Conservation (phyloP, 75 land plant species). For the Pseudotsuga menziesii region DNA sequence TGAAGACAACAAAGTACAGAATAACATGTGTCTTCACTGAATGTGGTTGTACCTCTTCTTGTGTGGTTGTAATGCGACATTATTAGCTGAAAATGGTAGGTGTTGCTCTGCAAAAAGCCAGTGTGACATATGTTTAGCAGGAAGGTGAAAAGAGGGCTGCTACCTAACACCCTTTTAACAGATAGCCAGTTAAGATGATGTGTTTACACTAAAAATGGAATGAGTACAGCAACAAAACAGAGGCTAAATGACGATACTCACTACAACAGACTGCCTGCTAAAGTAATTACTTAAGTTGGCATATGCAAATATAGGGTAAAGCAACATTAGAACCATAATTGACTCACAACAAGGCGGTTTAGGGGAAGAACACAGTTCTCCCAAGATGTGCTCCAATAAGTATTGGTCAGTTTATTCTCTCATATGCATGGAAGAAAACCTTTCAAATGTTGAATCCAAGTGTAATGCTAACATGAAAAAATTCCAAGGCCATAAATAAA, state of each 20-base stretch:
- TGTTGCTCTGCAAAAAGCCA: conserved; percentile 7
- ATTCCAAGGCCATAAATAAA: neutral
- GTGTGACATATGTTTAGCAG: conserved; percentile 1
- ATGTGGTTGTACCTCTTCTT: conserved; percentile 6
- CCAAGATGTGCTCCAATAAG: neutral
- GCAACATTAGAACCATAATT: neutral
- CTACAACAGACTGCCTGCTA: neutral
- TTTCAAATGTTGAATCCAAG: neutral
- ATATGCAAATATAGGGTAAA: neutral
- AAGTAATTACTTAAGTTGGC: neutral
- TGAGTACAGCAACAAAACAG: neutral
- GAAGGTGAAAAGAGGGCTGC: neutral
- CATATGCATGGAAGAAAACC: neutral
- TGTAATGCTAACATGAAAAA: neutral
- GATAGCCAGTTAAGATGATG: conserved; percentile 4
- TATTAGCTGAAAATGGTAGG: conserved; percentile 7
- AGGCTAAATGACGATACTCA: neutral
- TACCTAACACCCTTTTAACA: neutral
- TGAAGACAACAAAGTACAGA: neutral
- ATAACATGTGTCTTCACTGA: neutral
- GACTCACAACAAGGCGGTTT: neutral
- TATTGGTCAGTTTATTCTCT: neutral
- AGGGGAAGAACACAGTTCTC: no score
- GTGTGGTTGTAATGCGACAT: neutral
- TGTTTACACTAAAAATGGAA: neutral